These are phyloP conservation scores for Phylloporus sp. DNA, from an alignment of 768 basidiomycete species.

Conservation along the genomic window DNA sequence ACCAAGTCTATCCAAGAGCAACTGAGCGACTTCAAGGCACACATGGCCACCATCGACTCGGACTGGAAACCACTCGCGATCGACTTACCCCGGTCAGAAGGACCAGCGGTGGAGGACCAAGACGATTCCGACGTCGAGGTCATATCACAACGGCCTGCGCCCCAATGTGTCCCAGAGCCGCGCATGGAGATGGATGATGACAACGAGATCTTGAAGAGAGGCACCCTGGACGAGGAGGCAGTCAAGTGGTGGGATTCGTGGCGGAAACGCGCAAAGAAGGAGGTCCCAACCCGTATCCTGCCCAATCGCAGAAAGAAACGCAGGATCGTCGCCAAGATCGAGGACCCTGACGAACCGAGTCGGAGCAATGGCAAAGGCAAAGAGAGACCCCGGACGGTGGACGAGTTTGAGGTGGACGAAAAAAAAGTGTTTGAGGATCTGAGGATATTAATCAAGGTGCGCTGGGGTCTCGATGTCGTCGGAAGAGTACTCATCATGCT, in stretches of 20 bases:
- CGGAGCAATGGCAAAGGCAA: slow-evolving; percentile 35
- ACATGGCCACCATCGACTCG: slow-evolving; percentile 53
- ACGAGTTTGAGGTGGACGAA: slow-evolving; percentile 66
- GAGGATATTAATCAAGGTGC: slow-evolving; percentile 87
- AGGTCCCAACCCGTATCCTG: slow-evolving; percentile 28
- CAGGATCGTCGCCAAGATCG: slow-evolving; percentile 34
- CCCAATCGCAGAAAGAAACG: slow-evolving; percentile 39
- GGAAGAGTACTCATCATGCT: slow-evolving; percentile 2
- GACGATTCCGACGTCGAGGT: slow-evolving; percentile 29
- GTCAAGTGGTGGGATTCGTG: slow-evolving; percentile 69
- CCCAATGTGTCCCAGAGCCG: slow-evolving; percentile 22
- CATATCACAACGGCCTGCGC: slow-evolving; percentile 9
- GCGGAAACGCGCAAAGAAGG: slow-evolving; percentile 48
- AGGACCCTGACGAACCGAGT: slow-evolving; percentile 21
- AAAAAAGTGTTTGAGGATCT: slow-evolving; percentile 75
- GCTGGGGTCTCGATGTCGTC: slow-evolving; percentile 16
- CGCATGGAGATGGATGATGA: slow-evolving; percentile 24
- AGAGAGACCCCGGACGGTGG: slow-evolving; percentile 50
- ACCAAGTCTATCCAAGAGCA: slow-evolving; percentile 86
- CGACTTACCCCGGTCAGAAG: slow-evolving; percentile 24
- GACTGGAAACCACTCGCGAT: slow-evolving; percentile 30
- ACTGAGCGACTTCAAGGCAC: slow-evolving; percentile 72
- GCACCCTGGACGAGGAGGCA: slow-evolving; percentile 47
- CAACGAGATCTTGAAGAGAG: slow-evolving; percentile 25
- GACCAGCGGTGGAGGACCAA: slow-evolving; percentile 22